Percentiles rank a stretch among this genome's conserved stretches.
Conservation (phyloP, 2,329 filamentous ascomycete species). For the Thyridium curvatum region DNA sequence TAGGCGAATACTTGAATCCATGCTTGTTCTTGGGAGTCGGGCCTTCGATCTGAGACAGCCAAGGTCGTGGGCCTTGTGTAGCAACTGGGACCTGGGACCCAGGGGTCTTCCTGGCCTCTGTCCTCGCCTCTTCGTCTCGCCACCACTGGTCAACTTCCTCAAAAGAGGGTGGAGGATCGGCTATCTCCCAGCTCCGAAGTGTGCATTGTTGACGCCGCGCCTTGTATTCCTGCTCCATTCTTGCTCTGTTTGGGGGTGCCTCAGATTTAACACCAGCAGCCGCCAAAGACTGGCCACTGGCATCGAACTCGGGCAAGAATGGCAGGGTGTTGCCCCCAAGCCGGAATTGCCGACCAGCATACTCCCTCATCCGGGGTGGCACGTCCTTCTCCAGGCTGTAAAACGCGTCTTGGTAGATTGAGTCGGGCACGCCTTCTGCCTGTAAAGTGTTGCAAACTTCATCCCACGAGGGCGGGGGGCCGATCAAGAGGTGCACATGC, state of each 20-base stretch:
- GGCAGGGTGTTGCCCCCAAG: slow-evolving; percentile 69
- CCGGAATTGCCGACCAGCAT: slow-evolving; percentile 80
- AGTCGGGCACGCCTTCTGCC: slow-evolving; percentile 51
- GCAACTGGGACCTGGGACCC: slow-evolving; percentile 4
- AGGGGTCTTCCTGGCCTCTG: slow-evolving; percentile 8
- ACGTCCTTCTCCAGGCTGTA: slow-evolving; percentile 83
- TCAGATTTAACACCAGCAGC: slow-evolving; percentile 47
- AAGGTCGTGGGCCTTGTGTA: slow-evolving; percentile 13
- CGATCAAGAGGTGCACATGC: too few relatives aligned
- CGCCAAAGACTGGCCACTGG: slow-evolving; percentile 48
- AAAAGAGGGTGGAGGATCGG: slow-evolving; percentile 61
- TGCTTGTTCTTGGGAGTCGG: slow-evolving; percentile 77
- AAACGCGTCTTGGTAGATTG: slow-evolving; percentile 78
- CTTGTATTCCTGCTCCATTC: slow-evolving; percentile 43
- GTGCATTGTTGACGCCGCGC: slow-evolving; percentile 51
- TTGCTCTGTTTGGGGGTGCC: slow-evolving; percentile 39
- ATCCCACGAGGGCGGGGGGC: slow-evolving; percentile 21
- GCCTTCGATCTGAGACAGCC: slow-evolving; percentile 79
- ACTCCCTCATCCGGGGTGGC: slow-evolving; percentile 69
- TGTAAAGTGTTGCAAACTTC: slow-evolving; percentile 52
- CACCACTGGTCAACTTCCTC: slow-evolving; percentile 68
- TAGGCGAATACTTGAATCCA: slow-evolving; percentile 82
- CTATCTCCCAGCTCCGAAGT: slow-evolving; percentile 71
- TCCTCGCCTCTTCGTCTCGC: slow-evolving; percentile 25
- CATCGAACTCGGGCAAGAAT: slow-evolving; percentile 74